phyloP scores from a whole-genome alignment of 345 rosid species.

The Balakata baccata region DNA sequence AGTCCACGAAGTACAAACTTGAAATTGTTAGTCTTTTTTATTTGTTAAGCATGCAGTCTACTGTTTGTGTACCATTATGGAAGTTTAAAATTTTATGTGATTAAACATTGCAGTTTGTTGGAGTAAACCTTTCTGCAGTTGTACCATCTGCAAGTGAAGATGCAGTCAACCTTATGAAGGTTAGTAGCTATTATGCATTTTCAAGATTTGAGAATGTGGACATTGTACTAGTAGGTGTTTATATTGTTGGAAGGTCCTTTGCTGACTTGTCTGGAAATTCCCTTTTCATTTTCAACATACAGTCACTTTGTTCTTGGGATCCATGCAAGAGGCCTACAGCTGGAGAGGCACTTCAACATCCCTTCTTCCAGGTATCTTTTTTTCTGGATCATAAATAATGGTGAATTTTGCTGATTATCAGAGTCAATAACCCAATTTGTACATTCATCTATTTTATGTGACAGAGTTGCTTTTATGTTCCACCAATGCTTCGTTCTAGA shows the following conservation, averaged over 20 bases:
- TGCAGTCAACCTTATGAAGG: slow-evolving; percentile 64
- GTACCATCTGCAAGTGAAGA: slow-evolving; percentile 67
- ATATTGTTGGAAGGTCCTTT: background rate
- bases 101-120: slow-evolving; percentile 46
- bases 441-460: slow-evolving; percentile 11
- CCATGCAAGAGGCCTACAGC: slow-evolving; percentile 83
- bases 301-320: slow-evolving; percentile 96
- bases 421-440: background rate
- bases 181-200: slow-evolving; percentile 19
- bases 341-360: slow-evolving; percentile 87
- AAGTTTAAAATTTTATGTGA: background rate
- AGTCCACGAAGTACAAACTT: background rate
- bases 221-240: background rate
- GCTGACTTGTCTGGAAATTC: background rate
- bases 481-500: slow-evolving; percentile 77
- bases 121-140: slow-evolving; percentile 47
- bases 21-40: background rate
- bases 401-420: background rate
- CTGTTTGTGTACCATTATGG: background rate
- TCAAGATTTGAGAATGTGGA: no score
- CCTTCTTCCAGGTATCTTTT: slow-evolving; percentile 81
- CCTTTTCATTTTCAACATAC: slow-evolving; percentile 15
- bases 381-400: background rate
- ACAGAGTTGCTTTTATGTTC: slow-evolving; percentile 85
- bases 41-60: background rate